A percentile compares a stretch with the other conserved stretches of the same genome.
Evolutionary conservation across 1,284 basidiomycete genomes (phyloP).

Genomic region (Malassezia japonica): DNA sequence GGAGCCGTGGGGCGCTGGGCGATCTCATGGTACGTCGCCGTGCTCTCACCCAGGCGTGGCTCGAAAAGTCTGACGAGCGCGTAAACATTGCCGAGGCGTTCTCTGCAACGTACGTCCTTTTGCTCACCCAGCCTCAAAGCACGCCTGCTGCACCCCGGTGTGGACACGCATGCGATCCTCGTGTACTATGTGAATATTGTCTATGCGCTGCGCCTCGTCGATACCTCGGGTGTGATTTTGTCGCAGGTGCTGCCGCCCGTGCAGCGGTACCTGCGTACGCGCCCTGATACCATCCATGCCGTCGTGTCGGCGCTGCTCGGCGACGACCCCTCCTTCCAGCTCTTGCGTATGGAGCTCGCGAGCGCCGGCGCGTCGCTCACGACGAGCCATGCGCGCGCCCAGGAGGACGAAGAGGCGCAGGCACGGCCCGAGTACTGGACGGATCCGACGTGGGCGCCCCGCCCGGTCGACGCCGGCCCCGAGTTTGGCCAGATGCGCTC

Average conservation of each 20-base stretch:
- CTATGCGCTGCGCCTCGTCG: conserved; percentile 75
- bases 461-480: conserved; percentile 24
- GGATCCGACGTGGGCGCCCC: conserved; percentile 14
- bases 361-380: conserved; percentile 15
- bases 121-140: conserved; percentile 50
- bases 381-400: conserved; percentile 5
- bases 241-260: conserved; percentile 39
- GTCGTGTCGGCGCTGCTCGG: conserved; percentile 42
- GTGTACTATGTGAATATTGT: conserved; percentile 91
- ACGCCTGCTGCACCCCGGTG: conserved; percentile 86
- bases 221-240: conserved; percentile 81
- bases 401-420: conserved; percentile 2
- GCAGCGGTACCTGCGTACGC: conserved; percentile 31
- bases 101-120: conserved; percentile 1
- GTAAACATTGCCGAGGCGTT: conserved; percentile 61
- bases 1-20: conserved; percentile 72
- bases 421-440: conserved; percentile 18
- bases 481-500: conserved; percentile 34
- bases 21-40: conserved; percentile 74
- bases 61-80: conserved; percentile 21
- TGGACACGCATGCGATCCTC: conserved; percentile 84
- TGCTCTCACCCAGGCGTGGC: conserved; percentile 55
- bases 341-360: conserved; percentile 37
- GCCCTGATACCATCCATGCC: conserved; percentile 38
- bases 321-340: conserved; percentile 34